Evolutionary conservation across 805 yeast species (phyloP), one percentile per base, ranked within the genome.

Genomic region (Kodamaea kaohsiungensis): DNA sequence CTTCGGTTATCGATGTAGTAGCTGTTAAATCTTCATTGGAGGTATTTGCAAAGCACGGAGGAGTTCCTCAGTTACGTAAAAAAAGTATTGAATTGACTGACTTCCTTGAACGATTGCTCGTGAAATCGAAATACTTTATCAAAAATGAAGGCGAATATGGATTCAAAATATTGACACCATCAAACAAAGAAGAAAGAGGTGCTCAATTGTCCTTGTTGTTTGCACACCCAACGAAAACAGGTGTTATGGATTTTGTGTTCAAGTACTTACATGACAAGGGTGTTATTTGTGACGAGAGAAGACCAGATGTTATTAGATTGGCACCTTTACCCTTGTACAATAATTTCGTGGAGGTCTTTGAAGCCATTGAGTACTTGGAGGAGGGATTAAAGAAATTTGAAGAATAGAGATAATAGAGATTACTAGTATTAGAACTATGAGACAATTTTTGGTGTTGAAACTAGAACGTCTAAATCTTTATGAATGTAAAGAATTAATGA

Each of bases 291-390:
- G 98, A 92, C 67, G 97, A 92, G 65, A 79, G 98, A 65, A 79
- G 90, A 65, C 98, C 98, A 0, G 85, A 85, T 65, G 98, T 91
- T n/a, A 84, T 93, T 40, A 76, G 98, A 54, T 65, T 92, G n/a
- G 93, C 96, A 0, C 97, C 98, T 7, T 76, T 82, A 2, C 95
- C 97, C 0, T 75, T 91, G 47, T 92, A 92, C 73, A 92, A 91
- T 63, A 83, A 88, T 1, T 88, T 88, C 60, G 70, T 65, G 43
- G 96, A 92, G 56, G 84, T 88, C 12, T 72, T 63, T 37, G 52
- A 61, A 2, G 84, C 84, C 7, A 83, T 76, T 5, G 56, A 67
- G 18, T 58, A 73, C 17, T 62, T 91, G 2, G 69, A 83, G 16
- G 76, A 74, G 51, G 77, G 73, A 1, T 56, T 76, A 49, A 66